Evolutionary conservation across 805 yeast genomes (phyloP), one percentile per base, ranked within the genome.

Genomic region (Starmerella geochares): DNA sequence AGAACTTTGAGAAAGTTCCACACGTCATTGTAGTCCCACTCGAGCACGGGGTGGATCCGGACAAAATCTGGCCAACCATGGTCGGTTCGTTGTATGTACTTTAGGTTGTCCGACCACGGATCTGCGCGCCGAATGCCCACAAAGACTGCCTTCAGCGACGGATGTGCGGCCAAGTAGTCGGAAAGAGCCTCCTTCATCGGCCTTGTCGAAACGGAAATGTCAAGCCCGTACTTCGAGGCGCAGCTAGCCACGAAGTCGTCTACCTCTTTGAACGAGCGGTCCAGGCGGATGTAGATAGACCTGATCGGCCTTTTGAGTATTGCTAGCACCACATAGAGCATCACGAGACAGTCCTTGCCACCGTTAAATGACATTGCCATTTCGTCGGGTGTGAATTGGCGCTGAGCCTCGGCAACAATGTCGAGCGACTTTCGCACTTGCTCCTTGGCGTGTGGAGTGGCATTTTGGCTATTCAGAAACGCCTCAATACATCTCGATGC

Each of bases 271-370:
- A 92, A 92, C 4, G 88, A 80, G 16, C 71, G 71, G 53, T 80
- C 86, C 35, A 81, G 77, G 60, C 85, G 80, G 47, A 92, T 81
- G 62, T 85, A 84, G 5, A 90, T 85, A 0, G 83, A 73, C 48
- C 74, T 46, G 17, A 57, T 33, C 1, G 54, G 13, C 66, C 57
- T n/a, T 49, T 27, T 19, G 17, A 48, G 66, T 68, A 20, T 76
- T 1, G 92, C 81, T 46, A 88, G 67, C 48, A 85, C 78, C 4
- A 92, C 61, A 14, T 86, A 70, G 49, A 92, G 72, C 82, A 90
- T 79, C 28, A 88, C 96, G 42, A 88, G 76, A 60, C 97, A 92
- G 67, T 92, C 98, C 62, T 92, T 92, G 1, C 98, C 98, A 10
- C 98, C 98, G 63, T 92, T 92, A 65, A 83, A 92, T 2, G 95